These are phyloP conservation scores for Fomitopsis palustris DNA, from an alignment of 1,284 basidiomycete genomes.

Conservation along the genomic window DNA sequence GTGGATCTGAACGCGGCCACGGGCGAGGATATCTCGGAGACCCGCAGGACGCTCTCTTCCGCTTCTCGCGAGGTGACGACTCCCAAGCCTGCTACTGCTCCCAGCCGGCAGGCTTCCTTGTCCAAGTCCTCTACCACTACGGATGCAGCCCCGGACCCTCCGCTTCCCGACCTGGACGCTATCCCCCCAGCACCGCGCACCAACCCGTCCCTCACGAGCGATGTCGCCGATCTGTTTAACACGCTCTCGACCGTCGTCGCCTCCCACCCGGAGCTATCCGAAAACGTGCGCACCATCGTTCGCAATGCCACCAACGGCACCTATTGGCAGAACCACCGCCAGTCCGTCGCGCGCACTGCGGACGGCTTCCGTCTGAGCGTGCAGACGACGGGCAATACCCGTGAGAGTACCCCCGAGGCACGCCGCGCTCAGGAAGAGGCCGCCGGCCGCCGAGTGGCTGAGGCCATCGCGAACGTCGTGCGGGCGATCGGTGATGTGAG, in stretches of 20 bases:
- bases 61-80: conserved; percentile 14
- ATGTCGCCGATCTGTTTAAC: conserved; percentile 58
- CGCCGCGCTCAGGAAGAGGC: conserved; percentile 53
- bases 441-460: conserved; percentile 59
- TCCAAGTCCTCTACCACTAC: conserved; percentile 17
- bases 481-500: conserved; percentile 45
- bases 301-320: conserved; percentile 57
- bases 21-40: conserved; percentile 16
- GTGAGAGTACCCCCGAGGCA: conserved; percentile 39
- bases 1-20: conserved; percentile 16
- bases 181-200: conserved; percentile 18
- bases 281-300: conserved; percentile 58
- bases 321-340: conserved; percentile 65
- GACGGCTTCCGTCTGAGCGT: conserved; percentile 45
- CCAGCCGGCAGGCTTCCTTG: background rate
- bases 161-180: conserved; percentile 48
- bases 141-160: conserved; percentile 42
- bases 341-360: conserved; percentile 51
- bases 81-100: conserved; percentile 4
- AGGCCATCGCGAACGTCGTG: conserved; percentile 59
- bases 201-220: conserved; percentile 52
- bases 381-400: conserved; percentile 33
- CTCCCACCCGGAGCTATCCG: conserved; percentile 67
- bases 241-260: conserved; percentile 49
- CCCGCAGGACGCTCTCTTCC: conserved; percentile 5